These are phyloP conservation scores for Gnaphalium uliginosum DNA, from an alignment of 129 eudicot genomes.

Conservation along the genomic window DNA sequence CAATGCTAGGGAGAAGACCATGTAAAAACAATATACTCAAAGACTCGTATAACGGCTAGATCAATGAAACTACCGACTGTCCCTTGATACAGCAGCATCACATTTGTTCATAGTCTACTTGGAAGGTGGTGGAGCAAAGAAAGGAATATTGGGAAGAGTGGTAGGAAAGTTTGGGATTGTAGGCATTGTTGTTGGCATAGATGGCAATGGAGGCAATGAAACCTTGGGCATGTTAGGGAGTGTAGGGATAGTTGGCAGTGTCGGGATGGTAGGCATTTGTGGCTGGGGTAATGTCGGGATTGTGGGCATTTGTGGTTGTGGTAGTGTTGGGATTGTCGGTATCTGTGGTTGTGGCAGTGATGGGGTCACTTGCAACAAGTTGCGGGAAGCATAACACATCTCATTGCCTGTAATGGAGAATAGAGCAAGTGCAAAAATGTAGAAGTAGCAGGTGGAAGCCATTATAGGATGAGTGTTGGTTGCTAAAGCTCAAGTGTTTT, in stretches of 20 bases:
- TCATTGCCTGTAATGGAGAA: conserved; percentile 18
- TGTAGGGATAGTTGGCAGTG: conserved; percentile 25
- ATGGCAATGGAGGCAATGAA: conserved; percentile 30
- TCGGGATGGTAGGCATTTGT: conserved; percentile 22
- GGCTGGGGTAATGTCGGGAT: conserved; percentile 23
- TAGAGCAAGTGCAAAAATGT: conserved; percentile 16
- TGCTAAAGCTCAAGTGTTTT: neutral
- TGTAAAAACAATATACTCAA: neutral
- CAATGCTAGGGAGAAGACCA: neutral
- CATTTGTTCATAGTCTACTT: conserved; percentile 1
- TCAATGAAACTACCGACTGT: neutral
- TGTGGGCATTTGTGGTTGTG: conserved; percentile 24
- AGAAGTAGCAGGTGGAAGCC: conserved; percentile 14
- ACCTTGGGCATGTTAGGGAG: conserved; percentile 24
- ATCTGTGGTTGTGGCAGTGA: conserved; percentile 31
- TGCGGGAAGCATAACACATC: conserved; percentile 30
- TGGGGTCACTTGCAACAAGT: conserved; percentile 23
- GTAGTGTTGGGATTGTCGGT: conserved; percentile 24
- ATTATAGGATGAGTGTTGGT: neutral
- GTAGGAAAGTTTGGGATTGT: conserved; percentile 29
- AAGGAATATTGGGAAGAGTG: conserved; percentile 27
- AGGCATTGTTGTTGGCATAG: conserved; percentile 19
- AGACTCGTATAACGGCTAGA: neutral
- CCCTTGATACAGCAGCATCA: neutral
- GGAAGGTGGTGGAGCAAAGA: conserved; percentile 35